Percentiles rank a stretch among this genome's conserved stretches.
These are phyloP conservation scores for Hypericum perforatum DNA, from an alignment of 345 rosid genomes.

Conservation along the genomic window DNA sequence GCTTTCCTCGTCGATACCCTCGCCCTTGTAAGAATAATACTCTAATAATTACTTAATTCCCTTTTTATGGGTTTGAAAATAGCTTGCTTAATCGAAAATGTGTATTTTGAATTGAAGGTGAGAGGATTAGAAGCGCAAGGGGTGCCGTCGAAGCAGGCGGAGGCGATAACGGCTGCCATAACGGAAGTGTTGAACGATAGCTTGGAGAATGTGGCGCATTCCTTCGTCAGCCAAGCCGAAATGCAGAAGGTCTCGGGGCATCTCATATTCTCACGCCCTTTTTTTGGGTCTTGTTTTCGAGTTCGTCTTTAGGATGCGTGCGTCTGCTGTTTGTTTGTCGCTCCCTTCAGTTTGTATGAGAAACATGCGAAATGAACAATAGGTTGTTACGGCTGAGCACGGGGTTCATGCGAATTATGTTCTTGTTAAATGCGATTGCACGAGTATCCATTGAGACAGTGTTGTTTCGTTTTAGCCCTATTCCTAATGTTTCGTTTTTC, in stretches of 20 bases:
- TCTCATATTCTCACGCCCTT: no score
- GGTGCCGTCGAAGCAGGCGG: slow-evolving; percentile 87
- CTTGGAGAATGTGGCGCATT: slow-evolving; percentile 76
- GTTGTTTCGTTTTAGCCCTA: no score
- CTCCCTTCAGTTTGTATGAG: no score
- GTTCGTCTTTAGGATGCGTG: no score
- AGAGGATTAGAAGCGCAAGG: slow-evolving; percentile 83
- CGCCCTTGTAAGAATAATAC: slow-evolving; percentile 51
- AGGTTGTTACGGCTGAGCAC: no score
- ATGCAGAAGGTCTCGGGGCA: slow-evolving; percentile 97
- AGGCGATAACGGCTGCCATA: slow-evolving; percentile 78
- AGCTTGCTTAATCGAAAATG: not conserved
- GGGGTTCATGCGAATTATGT: no score
- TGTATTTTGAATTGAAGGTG: slow-evolving; percentile 34
- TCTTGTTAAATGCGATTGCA: no score
- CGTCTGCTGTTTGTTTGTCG: no score
- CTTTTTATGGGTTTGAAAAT: not conserved
- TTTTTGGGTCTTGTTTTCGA: no score
- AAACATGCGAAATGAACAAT: no score
- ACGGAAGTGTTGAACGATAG: slow-evolving; percentile 85
- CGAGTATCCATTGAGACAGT: no score
- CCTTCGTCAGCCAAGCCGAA: slow-evolving; percentile 69
- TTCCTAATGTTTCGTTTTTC: no score
- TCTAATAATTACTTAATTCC: not conserved
- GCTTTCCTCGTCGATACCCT: slow-evolving; percentile 92